These are phyloP conservation scores for Phialophora tarda DNA, from an alignment of 2,329 filamentous ascomycete species.

Conservation along the genomic window DNA sequence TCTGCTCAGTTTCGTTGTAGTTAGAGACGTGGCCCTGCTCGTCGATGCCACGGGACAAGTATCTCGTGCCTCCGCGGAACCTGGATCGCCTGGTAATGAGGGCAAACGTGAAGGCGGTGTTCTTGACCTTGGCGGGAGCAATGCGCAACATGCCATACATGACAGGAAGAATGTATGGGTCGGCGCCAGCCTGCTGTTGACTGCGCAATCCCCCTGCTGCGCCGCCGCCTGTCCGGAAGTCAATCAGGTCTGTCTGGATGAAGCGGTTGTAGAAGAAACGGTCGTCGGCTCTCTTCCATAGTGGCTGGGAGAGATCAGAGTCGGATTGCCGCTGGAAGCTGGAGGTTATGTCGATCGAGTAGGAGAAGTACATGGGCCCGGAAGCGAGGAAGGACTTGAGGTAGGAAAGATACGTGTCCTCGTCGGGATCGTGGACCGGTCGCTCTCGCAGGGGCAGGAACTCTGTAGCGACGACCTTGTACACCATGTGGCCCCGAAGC, in stretches of 20 bases:
- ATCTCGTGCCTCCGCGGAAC: constrained; percentile 86
- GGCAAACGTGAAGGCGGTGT: constrained; percentile 79
- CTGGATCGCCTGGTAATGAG: constrained; percentile 89
- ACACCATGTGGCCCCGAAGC: constrained; percentile 93
- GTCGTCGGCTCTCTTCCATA: constrained; percentile 93
- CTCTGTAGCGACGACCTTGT: constrained; percentile 88
- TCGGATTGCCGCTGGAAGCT: constrained; percentile 92
- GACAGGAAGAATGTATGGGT: constrained; percentile 92
- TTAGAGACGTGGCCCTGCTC: constrained; percentile 96
- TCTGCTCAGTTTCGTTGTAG: constrained; percentile 97
- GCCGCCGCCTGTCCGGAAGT: constrained; percentile 71
- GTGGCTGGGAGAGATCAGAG: constrained; percentile 69
- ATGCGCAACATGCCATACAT: constrained; percentile 98
- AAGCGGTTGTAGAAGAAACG: constrained; percentile 99
- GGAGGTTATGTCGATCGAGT: constrained; percentile 95
- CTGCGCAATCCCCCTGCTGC: constrained; percentile 53
- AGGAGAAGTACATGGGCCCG: constrained; percentile 96
- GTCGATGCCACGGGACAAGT: constrained; percentile 92
- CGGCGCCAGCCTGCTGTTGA: constrained; percentile 72
- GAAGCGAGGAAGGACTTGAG: constrained; percentile 81
- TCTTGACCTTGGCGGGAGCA: constrained; percentile 82
- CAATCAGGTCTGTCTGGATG: constrained; percentile 86
- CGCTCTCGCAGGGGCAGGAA: constrained; percentile 90
- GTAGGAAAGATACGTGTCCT: constrained; percentile 85
- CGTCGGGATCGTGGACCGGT: constrained; percentile 87